phyloP scores from a whole-genome alignment of 208 protist species.

The Naegleria fowleri region DNA sequence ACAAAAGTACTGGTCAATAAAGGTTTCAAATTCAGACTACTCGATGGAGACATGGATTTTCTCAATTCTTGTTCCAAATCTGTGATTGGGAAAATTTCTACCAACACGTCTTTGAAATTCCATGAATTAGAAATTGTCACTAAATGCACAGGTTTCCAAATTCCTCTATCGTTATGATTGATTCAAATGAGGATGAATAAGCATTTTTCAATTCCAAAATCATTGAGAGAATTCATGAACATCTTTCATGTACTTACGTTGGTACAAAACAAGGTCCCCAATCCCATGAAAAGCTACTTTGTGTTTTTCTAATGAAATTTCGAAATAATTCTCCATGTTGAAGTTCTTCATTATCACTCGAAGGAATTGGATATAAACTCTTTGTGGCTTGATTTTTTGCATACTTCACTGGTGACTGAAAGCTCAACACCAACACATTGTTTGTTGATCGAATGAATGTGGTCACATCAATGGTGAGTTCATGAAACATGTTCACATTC shows the following conservation, averaged over 20 bases:
- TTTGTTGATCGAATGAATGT: background rate
- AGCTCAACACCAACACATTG: background rate
- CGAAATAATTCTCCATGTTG: background rate
- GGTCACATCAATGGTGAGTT: background rate
- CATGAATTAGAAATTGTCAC: background rate
- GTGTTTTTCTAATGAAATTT: conserved; percentile 22
- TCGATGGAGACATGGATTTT: too few relatives aligned
- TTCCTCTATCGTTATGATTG: background rate
- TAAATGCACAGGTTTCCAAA: background rate
- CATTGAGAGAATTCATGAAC: too few relatives aligned
- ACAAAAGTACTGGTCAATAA: background rate
- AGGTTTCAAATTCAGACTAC: background rate
- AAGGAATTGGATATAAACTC: background rate
- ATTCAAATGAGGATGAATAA: background rate
- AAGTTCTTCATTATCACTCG: background rate
- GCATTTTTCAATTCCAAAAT: too few relatives aligned
- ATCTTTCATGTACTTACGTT: background rate
- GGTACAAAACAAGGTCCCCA: background rate
- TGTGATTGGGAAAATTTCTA: background rate
- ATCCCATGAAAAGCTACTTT: background rate
- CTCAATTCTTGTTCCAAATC: too few relatives aligned
- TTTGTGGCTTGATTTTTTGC: background rate
- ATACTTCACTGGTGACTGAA: conserved; percentile 5
- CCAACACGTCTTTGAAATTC: background rate
- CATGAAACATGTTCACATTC: background rate